Evolutionary conservation across 129 eudicot genomes (phyloP).

Genomic region (Kitagawia praeruptora): DNA sequence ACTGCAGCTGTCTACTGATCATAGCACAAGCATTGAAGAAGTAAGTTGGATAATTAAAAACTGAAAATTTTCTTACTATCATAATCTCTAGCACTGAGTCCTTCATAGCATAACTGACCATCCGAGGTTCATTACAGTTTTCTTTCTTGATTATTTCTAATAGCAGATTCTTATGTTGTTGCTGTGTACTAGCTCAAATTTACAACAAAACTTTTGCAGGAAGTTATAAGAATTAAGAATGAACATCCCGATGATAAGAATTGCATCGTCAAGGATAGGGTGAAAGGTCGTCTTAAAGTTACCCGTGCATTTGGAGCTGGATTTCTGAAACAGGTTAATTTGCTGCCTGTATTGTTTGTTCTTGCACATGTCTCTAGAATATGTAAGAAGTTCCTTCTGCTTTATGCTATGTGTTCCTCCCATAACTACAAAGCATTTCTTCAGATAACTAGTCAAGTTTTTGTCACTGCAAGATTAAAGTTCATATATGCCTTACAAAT

Average conservation of each 20-base stretch:
- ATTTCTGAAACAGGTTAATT: slow-evolving; percentile 78
- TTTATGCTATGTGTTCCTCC: background rate
- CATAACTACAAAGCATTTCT: background rate
- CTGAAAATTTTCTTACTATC: background rate
- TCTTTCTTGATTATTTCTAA: background rate
- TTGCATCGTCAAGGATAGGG: slow-evolving; percentile 94
- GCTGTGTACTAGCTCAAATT: background rate
- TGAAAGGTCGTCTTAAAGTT: slow-evolving; percentile 94
- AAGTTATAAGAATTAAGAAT: slow-evolving; percentile 78
- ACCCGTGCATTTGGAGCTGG: slow-evolving; percentile 99
- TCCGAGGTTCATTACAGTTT: background rate
- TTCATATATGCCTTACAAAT: background rate
- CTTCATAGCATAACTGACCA: background rate
- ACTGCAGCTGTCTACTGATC: slow-evolving; percentile 93
- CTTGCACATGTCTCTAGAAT: background rate
- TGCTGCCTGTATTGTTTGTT: background rate
- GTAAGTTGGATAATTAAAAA: slow-evolving; percentile 37
- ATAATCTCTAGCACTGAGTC: background rate
- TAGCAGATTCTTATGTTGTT: background rate
- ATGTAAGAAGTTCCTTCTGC: background rate
- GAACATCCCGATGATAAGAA: slow-evolving; percentile 94
- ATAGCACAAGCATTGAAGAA: slow-evolving; percentile 96
- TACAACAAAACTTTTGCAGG: slow-evolving; percentile 35
- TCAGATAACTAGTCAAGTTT: background rate
- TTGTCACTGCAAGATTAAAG: background rate